phyloP scores from a whole-genome alignment of 805 yeast genomes.

The Starmerella roubikii region DNA sequence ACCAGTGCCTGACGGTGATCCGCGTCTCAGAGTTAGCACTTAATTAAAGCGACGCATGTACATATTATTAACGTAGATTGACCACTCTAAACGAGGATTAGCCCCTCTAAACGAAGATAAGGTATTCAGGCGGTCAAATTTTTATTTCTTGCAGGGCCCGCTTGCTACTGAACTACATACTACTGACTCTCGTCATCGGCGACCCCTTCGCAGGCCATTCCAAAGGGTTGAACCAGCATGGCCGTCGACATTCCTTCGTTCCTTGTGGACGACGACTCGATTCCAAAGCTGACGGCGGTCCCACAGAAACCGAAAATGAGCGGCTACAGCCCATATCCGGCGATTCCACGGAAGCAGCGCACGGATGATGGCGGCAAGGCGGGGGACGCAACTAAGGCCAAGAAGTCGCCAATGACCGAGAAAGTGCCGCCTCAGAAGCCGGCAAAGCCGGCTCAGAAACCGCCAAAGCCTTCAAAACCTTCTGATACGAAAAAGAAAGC shows the following conservation, averaged over 20 bases:
- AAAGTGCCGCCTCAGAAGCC: neutral
- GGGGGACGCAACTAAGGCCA: no score
- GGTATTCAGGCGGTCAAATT: no score
- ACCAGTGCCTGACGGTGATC: conserved; percentile 64
- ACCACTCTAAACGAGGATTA: no score
- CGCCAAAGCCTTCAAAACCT: no score
- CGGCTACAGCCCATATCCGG: conserved; percentile 17
- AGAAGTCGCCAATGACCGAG: neutral
- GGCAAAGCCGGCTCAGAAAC: neutral
- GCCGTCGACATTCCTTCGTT: conserved; percentile 16
- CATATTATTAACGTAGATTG: no score
- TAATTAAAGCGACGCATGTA: conserved; percentile 1
- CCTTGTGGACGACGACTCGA: conserved; percentile 13
- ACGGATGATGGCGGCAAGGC: neutral
- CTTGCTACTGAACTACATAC: no score
- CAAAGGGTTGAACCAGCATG: no score
- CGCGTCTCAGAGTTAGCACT: conserved; percentile 61
- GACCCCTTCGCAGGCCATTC: neutral
- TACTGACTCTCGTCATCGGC: neutral
- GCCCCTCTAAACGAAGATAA: no score
- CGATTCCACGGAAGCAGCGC: conserved; percentile 1
- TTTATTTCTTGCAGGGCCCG: no score
- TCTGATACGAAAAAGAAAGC: no score
- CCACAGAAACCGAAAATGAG: conserved; percentile 15
- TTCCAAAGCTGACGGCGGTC: conserved; percentile 13